These are phyloP conservation scores for Marsdenia floribunda DNA, from an alignment of 257 asterid species.

Conservation along the genomic window DNA sequence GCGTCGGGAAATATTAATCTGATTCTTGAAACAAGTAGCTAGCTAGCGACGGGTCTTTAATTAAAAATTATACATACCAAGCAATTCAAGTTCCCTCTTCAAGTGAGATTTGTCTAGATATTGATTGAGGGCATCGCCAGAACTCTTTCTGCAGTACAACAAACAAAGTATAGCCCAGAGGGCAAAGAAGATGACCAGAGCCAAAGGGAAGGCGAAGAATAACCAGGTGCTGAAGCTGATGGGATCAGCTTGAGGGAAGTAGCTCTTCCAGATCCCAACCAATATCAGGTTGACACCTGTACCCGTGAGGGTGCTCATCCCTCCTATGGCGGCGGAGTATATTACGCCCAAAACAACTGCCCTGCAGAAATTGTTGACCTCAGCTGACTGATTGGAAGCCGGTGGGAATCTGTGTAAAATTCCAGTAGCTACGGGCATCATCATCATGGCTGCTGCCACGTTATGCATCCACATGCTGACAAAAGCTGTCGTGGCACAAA, in stretches of 20 bases:
- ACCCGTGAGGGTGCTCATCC: conserved; percentile 90
- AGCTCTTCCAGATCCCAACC: conserved; percentile 97
- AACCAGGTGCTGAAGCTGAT: conserved; percentile 85
- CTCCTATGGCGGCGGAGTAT: conserved; percentile 77
- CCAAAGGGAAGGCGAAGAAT: conserved; percentile 74
- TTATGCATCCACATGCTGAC: conserved; percentile 99
- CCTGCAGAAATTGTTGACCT: conserved; percentile 57
- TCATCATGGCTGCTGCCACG: conserved; percentile 89
- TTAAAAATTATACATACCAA: conserved; percentile 35
- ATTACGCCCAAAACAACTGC: conserved; percentile 83
- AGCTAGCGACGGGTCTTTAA: background rate
- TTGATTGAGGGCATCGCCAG: conserved; percentile 45
- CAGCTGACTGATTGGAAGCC: conserved; percentile 32
- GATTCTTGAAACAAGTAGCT: no score
- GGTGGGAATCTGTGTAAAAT: conserved; percentile 58
- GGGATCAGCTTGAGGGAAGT: conserved; percentile 64
- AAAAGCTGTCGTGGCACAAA: conserved; percentile 80
- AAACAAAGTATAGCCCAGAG: conserved; percentile 72
- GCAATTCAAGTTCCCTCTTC: conserved; percentile 69
- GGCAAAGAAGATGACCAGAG: conserved; percentile 43
- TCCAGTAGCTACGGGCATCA: conserved; percentile 97
- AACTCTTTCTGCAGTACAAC: conserved; percentile 49
- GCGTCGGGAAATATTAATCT: background rate
- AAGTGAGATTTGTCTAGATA: conserved; percentile 65
- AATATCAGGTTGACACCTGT: conserved; percentile 90